phyloP scores from a whole-genome alignment of 306 rosid species.

The Medicago ruthenica region DNA sequence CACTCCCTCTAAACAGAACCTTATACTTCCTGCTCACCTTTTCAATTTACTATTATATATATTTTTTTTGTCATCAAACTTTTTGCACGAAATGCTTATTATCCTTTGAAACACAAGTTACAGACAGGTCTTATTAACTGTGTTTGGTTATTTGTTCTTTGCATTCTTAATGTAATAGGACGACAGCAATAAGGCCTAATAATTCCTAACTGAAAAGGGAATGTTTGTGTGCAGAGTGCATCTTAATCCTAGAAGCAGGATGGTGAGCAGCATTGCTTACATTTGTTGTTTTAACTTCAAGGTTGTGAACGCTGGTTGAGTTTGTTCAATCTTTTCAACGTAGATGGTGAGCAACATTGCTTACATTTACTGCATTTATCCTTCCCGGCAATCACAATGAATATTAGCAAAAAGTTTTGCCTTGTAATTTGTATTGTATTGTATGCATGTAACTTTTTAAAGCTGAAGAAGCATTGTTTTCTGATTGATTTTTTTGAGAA shows the following conservation, averaged over 20 bases:
- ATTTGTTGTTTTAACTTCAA: constrained; percentile 3
- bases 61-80: background rate
- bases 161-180: background rate
- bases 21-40: too few relatives aligned
- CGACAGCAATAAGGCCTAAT: background rate
- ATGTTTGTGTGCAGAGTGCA: constrained; percentile 6
- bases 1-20: too few relatives aligned
- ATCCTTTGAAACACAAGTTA: background rate
- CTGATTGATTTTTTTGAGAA: constrained; percentile 2
- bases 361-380: constrained; percentile 1
- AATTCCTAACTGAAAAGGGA: background rate
- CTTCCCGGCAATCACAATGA: constrained; percentile 20
- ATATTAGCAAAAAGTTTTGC: constrained; percentile 2
- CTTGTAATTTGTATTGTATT: constrained; percentile 8
- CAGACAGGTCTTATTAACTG: background rate
- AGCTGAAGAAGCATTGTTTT: constrained; percentile 18
- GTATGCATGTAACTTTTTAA: constrained; percentile 19
- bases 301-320: background rate
- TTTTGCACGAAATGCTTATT: constrained; percentile 7
- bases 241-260: constrained; percentile 6
- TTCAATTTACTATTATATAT: too few relatives aligned
- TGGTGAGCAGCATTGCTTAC: background rate
- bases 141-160: background rate
- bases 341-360: too few relatives aligned
- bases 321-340: background rate